phyloP scores from a whole-genome alignment of 176 grass and related monocot species.

The Avena eriantha region DNA sequence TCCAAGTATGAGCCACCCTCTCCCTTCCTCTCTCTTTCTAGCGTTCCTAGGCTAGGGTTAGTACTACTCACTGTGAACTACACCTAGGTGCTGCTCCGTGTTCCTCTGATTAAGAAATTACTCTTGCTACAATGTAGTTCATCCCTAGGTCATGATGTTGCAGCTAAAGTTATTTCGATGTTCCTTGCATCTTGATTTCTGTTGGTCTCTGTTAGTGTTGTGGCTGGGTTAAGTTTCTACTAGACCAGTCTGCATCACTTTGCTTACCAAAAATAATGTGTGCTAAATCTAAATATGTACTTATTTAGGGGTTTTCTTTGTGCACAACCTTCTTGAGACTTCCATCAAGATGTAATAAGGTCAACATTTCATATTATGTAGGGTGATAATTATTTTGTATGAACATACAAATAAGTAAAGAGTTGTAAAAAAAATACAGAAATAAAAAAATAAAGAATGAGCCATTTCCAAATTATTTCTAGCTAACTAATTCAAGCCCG shows the following conservation, averaged over 20 bases:
- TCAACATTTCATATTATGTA: not conserved
- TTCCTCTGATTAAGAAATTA: conserved; percentile 20
- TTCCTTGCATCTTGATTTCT: conserved; percentile 5
- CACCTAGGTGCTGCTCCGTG: not conserved
- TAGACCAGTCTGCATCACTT: conserved; percentile 37
- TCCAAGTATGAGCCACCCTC: too few species aligned
- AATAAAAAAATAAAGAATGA: not conserved
- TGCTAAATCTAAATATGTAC: conserved; percentile 42
- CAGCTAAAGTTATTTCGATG: conserved; percentile 14
- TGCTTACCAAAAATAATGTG: conserved; percentile 28
- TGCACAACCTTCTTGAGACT: not conserved
- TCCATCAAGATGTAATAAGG: not conserved
- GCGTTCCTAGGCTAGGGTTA: too few species aligned
- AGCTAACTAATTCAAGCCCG: not conserved
- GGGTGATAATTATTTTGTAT: conserved; percentile 4
- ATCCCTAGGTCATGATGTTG: conserved; percentile 24
- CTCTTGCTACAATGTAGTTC: conserved; percentile 25
- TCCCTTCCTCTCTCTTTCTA: too few species aligned
- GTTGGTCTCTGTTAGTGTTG: conserved; percentile 27
- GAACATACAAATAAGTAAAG: not conserved
- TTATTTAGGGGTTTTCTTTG: conserved; percentile 23
- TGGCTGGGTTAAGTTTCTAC: conserved; percentile 34
- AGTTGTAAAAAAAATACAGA: not conserved
- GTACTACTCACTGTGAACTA: too few species aligned
- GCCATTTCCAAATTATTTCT: not conserved